Percentiles rank a stretch among this genome's conserved stretches.
Conservation (phyloP, 305 asterid genomes). For the Euphrasia arctica region DNA sequence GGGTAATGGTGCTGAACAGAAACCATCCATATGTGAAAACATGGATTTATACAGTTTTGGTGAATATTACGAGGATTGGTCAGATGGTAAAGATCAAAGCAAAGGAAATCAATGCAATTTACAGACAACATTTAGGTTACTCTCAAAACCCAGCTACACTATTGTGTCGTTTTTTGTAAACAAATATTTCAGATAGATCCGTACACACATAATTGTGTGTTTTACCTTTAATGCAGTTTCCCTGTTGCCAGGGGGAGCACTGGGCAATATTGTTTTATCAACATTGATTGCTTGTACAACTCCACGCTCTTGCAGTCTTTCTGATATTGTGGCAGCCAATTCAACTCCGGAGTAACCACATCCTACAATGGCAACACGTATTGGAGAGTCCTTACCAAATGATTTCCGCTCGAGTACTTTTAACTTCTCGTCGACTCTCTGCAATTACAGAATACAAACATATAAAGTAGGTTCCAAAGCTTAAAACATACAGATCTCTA, state of each 20-base stretch:
- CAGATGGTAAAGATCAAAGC: background rate
- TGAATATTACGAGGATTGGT: background rate
- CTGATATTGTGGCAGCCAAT: conserved; percentile 90
- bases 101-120: conserved; percentile 5
- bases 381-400: conserved; percentile 63
- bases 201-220: conserved; percentile 18
- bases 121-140: background rate
- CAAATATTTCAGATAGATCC: background rate
- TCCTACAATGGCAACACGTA: conserved; percentile 85
- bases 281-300: conserved; percentile 78
- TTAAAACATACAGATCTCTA: conserved; percentile 19
- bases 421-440: conserved; percentile 77
- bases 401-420: conserved; percentile 58
- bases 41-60: background rate
- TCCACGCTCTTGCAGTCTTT: conserved; percentile 75
- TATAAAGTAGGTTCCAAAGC: conserved; percentile 18
- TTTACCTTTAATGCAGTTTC: conserved; percentile 87
- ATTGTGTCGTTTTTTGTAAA: background rate
- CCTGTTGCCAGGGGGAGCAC: conserved; percentile 84
- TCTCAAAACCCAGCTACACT: background rate
- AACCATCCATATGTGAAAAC: background rate
- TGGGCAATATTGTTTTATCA: conserved; percentile 63
- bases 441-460: conserved; percentile 33
- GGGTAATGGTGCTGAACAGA: background rate
- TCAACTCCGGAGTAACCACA: conserved; percentile 97